Evolutionary conservation across 164 flowering plant genomes (phyloP).

Genomic region (Berberis thunbergii): DNA sequence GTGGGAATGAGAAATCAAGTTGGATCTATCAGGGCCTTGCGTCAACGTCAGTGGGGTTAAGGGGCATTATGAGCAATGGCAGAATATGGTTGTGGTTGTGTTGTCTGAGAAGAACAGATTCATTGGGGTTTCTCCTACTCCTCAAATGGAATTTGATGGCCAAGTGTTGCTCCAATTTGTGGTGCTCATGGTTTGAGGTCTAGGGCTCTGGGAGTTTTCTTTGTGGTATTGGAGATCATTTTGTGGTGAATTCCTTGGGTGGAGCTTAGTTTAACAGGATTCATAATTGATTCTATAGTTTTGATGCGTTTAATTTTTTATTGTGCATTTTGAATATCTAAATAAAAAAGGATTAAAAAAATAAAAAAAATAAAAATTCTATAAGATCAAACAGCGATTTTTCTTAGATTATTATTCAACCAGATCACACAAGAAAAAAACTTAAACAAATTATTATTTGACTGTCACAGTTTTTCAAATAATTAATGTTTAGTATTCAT

Average conservation of each 20-base stretch:
- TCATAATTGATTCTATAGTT: too few species aligned
- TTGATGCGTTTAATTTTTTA: too few species aligned
- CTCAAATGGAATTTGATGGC: slow-evolving; percentile 2
- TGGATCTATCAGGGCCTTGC: slow-evolving; percentile 36
- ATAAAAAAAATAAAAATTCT: too few species aligned
- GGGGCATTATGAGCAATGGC: slow-evolving; percentile 37
- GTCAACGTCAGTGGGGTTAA: slow-evolving; percentile 39
- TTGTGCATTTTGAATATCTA: too few species aligned
- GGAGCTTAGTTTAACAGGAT: too few species aligned
- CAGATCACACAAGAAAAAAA: too few species aligned
- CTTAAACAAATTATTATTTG: too few species aligned
- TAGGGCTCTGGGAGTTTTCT: slow-evolving; percentile 11
- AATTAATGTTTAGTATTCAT: too few species aligned
- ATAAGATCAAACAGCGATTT: too few species aligned
- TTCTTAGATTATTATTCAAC: too few species aligned
- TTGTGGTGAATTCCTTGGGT: slow-evolving; percentile 1
- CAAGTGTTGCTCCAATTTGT: slow-evolving; percentile 9
- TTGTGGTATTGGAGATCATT: slow-evolving; percentile 3
- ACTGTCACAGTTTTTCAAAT: too few species aligned
- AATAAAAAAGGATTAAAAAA: too few species aligned
- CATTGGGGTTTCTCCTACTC: slow-evolving; percentile 8
- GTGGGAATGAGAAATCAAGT: slow-evolving; percentile 33
- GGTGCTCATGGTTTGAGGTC: slow-evolving; percentile 14
- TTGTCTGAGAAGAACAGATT: slow-evolving; percentile 15
- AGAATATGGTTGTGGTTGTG: slow-evolving; percentile 44